Evolutionary conservation across 495 filamentous ascomycete genomes (phyloP).

Genomic region (Trypethelium eluteriae): DNA sequence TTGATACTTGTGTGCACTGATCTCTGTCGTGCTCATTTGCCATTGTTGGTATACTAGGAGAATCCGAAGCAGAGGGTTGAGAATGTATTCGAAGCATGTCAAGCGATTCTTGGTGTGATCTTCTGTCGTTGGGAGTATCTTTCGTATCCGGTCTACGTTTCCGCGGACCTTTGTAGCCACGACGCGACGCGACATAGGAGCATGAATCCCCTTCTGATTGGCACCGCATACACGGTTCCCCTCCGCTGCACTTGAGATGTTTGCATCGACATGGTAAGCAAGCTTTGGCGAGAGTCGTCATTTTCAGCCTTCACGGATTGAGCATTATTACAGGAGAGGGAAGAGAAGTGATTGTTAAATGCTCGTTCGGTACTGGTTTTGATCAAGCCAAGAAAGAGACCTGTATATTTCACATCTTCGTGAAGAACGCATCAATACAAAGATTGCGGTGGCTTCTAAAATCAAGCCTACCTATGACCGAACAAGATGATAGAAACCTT

Average conservation of each 20-base stretch:
- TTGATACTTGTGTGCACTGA: neutral
- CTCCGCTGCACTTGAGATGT: slow-evolving; percentile 43
- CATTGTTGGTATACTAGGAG: neutral
- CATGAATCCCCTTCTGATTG: slow-evolving; percentile 39
- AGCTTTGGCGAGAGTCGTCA: slow-evolving; percentile 5
- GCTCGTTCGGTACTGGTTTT: too few relatives aligned
- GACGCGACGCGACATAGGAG: slow-evolving; percentile 44
- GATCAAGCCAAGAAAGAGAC: too few relatives aligned
- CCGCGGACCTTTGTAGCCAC: slow-evolving; percentile 42
- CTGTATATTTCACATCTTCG: too few relatives aligned
- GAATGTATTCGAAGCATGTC: neutral
- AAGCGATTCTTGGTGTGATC: slow-evolving; percentile 1
- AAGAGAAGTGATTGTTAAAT: too few relatives aligned
- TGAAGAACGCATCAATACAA: too few relatives aligned
- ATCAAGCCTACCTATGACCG: too few relatives aligned
- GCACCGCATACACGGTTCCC: slow-evolving; percentile 43
- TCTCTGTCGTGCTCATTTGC: neutral
- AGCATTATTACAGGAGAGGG: too few relatives aligned
- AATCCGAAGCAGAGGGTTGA: neutral
- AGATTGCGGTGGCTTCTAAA: too few relatives aligned
- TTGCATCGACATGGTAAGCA: slow-evolving; percentile 17
- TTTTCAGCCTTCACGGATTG: neutral
- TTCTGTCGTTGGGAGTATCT: slow-evolving; percentile 15
- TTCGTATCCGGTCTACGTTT: slow-evolving; percentile 12
- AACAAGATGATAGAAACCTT: too few relatives aligned